phyloP scores from a whole-genome alignment of 2,329 filamentous ascomycete genomes.

The Calonectria hongkongensis region DNA sequence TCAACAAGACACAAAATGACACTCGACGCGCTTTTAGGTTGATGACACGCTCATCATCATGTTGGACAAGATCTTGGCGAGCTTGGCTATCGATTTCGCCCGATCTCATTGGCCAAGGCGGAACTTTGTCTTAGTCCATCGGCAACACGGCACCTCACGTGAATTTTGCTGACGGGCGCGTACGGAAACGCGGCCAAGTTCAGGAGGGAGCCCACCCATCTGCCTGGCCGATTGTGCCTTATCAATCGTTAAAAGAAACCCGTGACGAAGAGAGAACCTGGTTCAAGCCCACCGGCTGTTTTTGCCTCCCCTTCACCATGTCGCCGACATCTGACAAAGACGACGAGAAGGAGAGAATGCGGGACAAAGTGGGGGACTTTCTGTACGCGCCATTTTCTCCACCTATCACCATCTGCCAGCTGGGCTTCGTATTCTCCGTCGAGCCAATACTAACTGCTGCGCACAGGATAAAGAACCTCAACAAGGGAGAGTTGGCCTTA shows the following conservation, averaged over 20 bases:
- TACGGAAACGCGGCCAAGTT: not conserved
- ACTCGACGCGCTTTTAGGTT: not conserved
- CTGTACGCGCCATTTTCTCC: slow-evolving; percentile 55
- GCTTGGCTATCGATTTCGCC: not conserved
- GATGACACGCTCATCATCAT: slow-evolving; percentile 7
- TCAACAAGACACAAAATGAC: not conserved
- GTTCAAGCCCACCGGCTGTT: not conserved
- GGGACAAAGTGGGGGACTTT: slow-evolving; percentile 58
- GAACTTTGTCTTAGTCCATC: slow-evolving; percentile 13
- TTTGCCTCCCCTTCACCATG: not conserved
- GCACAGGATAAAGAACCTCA: slow-evolving; percentile 57
- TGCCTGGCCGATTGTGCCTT: not conserved
- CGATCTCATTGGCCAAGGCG: slow-evolving; percentile 15
- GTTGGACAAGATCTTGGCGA: slow-evolving; percentile 24
- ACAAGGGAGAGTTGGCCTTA: slow-evolving; percentile 60
- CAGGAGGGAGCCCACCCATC: not conserved
- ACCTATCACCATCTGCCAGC: slow-evolving; percentile 23
- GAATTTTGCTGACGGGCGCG: slow-evolving; percentile 21
- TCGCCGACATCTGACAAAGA: slow-evolving; percentile 26
- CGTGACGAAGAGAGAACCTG: not conserved
- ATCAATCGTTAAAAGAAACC: not conserved
- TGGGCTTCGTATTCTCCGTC: slow-evolving; percentile 8
- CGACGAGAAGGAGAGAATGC: slow-evolving; percentile 51
- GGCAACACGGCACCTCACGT: slow-evolving; percentile 33
- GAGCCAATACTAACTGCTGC: slow-evolving; percentile 32